Evolutionary conservation across 106 monocot genomes (phyloP), one percentile per base, ranked within the genome.

Genomic region (Cymbidium sinense): DNA sequence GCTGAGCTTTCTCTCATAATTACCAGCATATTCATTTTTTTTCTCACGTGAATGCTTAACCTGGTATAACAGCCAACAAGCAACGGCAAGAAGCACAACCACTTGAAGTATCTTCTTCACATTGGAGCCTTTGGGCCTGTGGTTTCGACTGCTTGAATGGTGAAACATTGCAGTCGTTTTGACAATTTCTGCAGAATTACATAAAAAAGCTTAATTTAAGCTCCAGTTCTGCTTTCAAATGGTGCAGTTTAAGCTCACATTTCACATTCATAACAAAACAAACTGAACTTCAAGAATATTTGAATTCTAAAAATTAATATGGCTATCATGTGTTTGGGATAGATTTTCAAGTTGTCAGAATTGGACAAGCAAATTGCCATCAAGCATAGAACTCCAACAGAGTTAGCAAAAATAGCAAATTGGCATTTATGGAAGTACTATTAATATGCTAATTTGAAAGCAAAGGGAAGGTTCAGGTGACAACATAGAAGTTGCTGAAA

Each of bases 21-120:
- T 74, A 28, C 41, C n/a, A 41, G 27, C 44, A 17, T 11, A 74
- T 74, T 41, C 74, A 12, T 1, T 44, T 44, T 34, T 74, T 28
- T 74, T 74, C 27, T 74, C 43, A 28, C 21, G 43, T 9, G 41
- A 74, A 43, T 74, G 74, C 74, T 74, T 74, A 15, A 74, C 74
- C 11, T 74, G 74, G 41, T 74, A 74, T 74, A 74, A 6, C 27
- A 74, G 35, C 74, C 74, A 74, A 44, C 74, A 74, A 44, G 74
- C 41, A 43, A 74, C 74, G 28, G 25, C 41, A 41, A 74, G 74
- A 74, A 74, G n/a, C 43, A 74, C 74, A 10, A 28, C 28, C 41
- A 74, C 10, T 28, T 74, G 74, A 74, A 74, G 74, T 43, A 44
- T 25, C 43, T 23, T 74, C 20, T 74, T 74, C 23, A 74, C 74